Percentiles rank a stretch among this genome's conserved stretches.
Evolutionary conservation across 352 stramenopile genomes (phyloP).

Genomic region (Globisporangium paroecandrum): DNA sequence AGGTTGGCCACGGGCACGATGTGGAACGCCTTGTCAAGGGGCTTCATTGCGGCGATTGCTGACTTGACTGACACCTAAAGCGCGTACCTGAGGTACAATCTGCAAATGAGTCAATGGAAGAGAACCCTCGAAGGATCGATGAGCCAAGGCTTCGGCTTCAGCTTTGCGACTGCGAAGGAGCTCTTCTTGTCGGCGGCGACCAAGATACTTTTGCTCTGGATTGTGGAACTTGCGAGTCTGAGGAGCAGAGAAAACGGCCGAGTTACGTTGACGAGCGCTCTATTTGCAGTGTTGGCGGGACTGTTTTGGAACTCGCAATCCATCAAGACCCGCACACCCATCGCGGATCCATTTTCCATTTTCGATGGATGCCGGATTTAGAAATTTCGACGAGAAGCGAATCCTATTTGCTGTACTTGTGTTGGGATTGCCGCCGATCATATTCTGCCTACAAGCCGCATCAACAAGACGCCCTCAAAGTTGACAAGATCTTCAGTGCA

Average conservation of each 20-base stretch:
- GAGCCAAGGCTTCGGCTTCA: background rate
- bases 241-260: background rate
- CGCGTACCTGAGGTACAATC: background rate
- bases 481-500: too few relatives aligned
- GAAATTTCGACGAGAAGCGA: background rate
- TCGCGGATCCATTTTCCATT: background rate
- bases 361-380: background rate
- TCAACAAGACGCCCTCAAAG: background rate
- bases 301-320: background rate
- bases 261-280: background rate
- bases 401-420: background rate
- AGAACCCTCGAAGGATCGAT: background rate
- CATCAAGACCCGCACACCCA: background rate
- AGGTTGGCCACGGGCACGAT: constrained; percentile 41
- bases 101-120: background rate
- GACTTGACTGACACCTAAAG: background rate
- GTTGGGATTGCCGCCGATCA: background rate
- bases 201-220: background rate
- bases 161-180: background rate
- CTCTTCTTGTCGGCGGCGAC: background rate
- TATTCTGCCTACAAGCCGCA: background rate
- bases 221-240: background rate
- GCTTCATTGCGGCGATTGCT: background rate
- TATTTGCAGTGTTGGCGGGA: background rate
- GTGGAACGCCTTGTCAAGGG: constrained; percentile 28